These are phyloP conservation scores for Cyclospora cayetanensis DNA, from an alignment of 169 alveolate genomes.

Conservation along the genomic window DNA sequence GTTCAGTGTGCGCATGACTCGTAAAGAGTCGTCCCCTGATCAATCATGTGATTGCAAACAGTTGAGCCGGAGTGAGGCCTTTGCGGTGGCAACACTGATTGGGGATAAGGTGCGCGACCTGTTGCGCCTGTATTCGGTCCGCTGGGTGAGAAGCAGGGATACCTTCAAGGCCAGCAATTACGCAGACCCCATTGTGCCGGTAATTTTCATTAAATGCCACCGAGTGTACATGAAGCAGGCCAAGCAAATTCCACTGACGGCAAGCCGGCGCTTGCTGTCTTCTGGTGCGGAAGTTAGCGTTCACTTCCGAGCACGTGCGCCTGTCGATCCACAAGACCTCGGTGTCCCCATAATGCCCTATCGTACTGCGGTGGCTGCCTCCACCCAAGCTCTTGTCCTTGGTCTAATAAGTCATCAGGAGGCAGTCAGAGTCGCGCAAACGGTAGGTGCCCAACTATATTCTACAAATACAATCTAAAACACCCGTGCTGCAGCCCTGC, in stretches of 20 bases:
- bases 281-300: neutral
- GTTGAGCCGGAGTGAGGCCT: neutral
- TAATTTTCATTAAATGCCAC: neutral
- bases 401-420: neutral
- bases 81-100: neutral
- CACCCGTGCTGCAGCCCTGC: no score
- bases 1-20: neutral
- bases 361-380: neutral
- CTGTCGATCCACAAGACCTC: neutral
- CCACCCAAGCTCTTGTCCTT: neutral
- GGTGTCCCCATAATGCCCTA: neutral
- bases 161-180: neutral
- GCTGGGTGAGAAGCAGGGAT: neutral
- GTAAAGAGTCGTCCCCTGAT: neutral
- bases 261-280: neutral
- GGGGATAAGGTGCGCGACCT: neutral
- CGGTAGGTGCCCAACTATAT: neutral
- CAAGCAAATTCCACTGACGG: neutral
- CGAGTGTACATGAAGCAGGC: neutral
- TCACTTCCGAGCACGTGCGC: neutral
- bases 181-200: neutral
- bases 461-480: no score
- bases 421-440: neutral
- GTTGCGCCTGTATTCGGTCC: neutral
- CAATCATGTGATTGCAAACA: neutral